A percentile compares a stretch with the other conserved stretches of the same genome.
Evolutionary conservation across 441 rosid genomes (phyloP).

Genomic region (Theobroma grandiflorum): DNA sequence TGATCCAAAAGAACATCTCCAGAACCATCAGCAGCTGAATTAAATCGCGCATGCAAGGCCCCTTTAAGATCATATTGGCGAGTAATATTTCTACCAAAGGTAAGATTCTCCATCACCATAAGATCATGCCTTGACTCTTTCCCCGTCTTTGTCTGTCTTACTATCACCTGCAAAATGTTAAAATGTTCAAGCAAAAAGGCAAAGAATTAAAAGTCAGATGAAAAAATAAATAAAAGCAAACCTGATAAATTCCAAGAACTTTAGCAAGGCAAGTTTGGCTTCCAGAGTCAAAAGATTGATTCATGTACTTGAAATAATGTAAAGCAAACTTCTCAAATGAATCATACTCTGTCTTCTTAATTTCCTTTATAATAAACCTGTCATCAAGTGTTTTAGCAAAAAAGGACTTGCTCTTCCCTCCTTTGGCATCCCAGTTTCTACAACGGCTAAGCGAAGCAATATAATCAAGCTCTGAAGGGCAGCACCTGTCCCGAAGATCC

Average conservation of each 20-base stretch:
- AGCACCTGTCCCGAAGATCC: slow-evolving; percentile 71
- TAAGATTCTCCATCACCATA: slow-evolving; percentile 98
- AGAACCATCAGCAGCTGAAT: slow-evolving; percentile 56
- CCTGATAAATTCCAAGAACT: slow-evolving; percentile 98
- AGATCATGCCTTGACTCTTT: slow-evolving; percentile 86
- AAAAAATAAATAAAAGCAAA: slow-evolving; percentile 31
- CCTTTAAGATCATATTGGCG: slow-evolving; percentile 99
- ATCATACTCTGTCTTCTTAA: slow-evolving; percentile 90
- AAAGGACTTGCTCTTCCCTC: slow-evolving; percentile 93
- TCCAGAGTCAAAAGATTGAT: slow-evolving; percentile 68
- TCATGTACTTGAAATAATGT: slow-evolving; percentile 87
- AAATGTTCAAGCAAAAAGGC: slow-evolving; percentile 23
- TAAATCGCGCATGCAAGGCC: slow-evolving; percentile 80
- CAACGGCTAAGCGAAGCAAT: slow-evolving; percentile 93
- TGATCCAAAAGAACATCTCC: slow-evolving; percentile 93
- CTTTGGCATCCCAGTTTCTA: slow-evolving; percentile 95
- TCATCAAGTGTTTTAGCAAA: slow-evolving; percentile 93
- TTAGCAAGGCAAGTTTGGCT: slow-evolving; percentile 98
- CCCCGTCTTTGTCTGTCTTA: slow-evolving; percentile 79
- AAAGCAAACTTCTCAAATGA: slow-evolving; percentile 90
- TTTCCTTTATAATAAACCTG: slow-evolving; percentile 93
- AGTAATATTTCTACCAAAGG: slow-evolving; percentile 70
- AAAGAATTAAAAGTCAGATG: neutral
- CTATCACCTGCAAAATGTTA: slow-evolving; percentile 62
- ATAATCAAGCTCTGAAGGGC: slow-evolving; percentile 82